Conservation (phyloP, 202 grass and related monocot genomes). For the Setaria italica region DNA sequence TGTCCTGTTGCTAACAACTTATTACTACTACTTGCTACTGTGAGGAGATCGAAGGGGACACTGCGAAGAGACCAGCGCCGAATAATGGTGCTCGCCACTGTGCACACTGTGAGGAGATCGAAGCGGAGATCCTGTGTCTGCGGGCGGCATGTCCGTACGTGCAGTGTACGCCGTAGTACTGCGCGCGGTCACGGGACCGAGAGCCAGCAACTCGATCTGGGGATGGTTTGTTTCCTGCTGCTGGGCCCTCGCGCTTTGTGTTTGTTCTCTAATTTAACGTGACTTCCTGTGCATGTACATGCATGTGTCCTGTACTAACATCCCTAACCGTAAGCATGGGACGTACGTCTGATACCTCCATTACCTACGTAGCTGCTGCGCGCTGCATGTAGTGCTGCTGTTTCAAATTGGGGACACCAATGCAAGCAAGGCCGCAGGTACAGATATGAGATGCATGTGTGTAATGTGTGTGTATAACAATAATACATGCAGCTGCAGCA, state of each 20-base stretch:
- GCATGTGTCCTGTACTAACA: neutral
- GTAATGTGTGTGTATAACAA: neutral
- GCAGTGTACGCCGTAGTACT: neutral
- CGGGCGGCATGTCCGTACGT: conserved; percentile 26
- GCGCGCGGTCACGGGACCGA: conserved; percentile 23
- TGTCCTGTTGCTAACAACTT: conserved; percentile 20
- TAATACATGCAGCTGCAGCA: neutral
- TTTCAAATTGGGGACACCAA: neutral
- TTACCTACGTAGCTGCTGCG: neutral
- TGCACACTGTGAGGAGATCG: neutral
- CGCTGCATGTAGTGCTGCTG: neutral
- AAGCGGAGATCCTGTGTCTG: conserved; percentile 19
- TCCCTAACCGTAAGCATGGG: neutral
- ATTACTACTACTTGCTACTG: too few relatives aligned
- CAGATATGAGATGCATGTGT: neutral
- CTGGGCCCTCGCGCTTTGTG: too few relatives aligned
- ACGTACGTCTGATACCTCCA: neutral
- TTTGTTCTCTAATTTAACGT: too few relatives aligned
- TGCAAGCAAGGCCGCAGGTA: too few relatives aligned
- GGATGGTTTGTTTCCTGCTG: neutral
- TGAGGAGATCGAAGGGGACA: too few relatives aligned
- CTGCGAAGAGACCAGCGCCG: neutral
- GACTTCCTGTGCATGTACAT: neutral
- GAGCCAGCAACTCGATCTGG: too few relatives aligned
- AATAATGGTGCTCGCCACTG: neutral